Evolutionary conservation across 1,139 yeast species (phyloP), one percentile per base, ranked within the genome.

Genomic region (Suhomyces maxii): DNA sequence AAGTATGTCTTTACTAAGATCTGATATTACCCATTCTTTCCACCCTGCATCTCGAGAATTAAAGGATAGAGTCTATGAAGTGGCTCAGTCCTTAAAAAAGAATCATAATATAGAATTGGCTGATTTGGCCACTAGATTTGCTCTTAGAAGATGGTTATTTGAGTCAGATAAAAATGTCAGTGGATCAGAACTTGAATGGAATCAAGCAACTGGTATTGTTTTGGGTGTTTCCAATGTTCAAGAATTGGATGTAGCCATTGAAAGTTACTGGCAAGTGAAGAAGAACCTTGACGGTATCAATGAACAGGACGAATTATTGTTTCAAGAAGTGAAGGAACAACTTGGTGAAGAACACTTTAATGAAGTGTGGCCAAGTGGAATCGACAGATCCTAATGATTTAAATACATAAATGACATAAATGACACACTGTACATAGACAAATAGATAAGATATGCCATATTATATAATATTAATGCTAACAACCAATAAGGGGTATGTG

Each of bases 1-100:
- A 52, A 83, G 93, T 49, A 91, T 91, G 98, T 88, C 97, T 2
- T 66, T 91, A 48, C 71, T 91, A 47, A 76, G 96, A 51, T 77
- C 86, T 0, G 82, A 75, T 26, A 69, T 74, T 26, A 87, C 97
- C 1, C 86, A 80, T 53, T 59, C 74, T 1, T 91, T 90, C 75
- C 98, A 91, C 60, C 97, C 97, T 0, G 95, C 89, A 1, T 66
- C 84, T 0, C 56, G 64, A n/a, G 77, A 63, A n/a, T 70, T 91
- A 53, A 83, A 79, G 52, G 64, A 68, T 1, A 71, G 71, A n/a
- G 86, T 86, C 7, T 64, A 70, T 18, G 64, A 72, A 11, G 77
- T 86, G 7, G 89, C 91, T 0, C 57, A 65, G 13, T 57, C 62
- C 37, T 69, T 81, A 35, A 57, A 67, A 36, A 47, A 58, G 2